Percentiles rank a stretch among this genome's conserved stretches.
Conservation (phyloP, 2,329 filamentous ascomycete species). For the Bipolaris zeicola region DNA sequence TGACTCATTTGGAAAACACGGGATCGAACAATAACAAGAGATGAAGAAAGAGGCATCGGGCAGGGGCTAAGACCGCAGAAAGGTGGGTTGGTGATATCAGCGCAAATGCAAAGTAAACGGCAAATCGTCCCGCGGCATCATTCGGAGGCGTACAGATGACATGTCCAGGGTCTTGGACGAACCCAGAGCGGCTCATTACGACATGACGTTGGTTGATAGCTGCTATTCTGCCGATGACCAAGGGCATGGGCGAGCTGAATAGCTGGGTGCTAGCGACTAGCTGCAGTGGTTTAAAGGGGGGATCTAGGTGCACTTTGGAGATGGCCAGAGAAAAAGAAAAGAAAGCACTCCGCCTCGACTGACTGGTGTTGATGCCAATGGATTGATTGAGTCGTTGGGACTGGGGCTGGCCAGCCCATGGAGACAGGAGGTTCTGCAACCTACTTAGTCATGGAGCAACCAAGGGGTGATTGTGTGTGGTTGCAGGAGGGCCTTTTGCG, state of each 20-base stretch:
- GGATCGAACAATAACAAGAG: background rate
- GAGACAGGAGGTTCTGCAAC: background rate
- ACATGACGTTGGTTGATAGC: background rate
- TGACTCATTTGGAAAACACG: background rate
- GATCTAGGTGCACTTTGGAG: background rate
- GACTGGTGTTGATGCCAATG: background rate
- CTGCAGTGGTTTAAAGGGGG: constrained; percentile 5
- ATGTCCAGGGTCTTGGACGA: background rate
- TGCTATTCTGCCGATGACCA: background rate
- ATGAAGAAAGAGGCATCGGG: background rate
- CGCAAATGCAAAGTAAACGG: background rate
- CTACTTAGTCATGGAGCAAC: background rate
- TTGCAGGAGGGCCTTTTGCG: background rate
- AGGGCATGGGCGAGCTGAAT: background rate
- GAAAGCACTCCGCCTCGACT: background rate
- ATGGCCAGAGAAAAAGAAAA: background rate
- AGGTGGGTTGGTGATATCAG: background rate
- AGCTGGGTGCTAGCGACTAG: constrained; percentile 4
- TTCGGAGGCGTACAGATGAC: background rate
- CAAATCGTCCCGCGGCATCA: background rate
- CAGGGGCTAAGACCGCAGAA: background rate
- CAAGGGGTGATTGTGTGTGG: background rate
- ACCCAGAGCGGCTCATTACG: background rate
- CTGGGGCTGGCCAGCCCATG: background rate
- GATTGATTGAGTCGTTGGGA: background rate